A percentile compares a stretch with the other conserved stretches of the same genome.
Conservation (phyloP, 805 yeast species). For the Allodekkera sacchari region DNA sequence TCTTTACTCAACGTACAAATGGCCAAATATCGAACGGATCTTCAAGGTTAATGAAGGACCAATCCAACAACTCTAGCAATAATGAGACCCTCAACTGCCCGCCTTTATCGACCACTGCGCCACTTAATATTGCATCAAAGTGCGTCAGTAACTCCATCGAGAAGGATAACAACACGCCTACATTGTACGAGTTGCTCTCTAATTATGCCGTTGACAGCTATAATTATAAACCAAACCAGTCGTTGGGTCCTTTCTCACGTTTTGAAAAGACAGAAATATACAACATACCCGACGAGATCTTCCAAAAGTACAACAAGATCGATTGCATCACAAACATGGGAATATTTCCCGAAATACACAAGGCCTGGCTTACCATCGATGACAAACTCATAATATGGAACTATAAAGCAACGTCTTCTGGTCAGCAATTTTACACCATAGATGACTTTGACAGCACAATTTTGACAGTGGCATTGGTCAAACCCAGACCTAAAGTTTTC, state of each 20-base stretch:
- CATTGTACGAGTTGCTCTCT: slow-evolving; percentile 45
- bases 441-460: slow-evolving; percentile 79
- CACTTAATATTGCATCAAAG: slow-evolving; percentile 53
- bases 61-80: not conserved
- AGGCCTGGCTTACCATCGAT: slow-evolving; percentile 83
- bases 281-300: slow-evolving; percentile 73
- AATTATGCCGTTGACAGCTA: slow-evolving; percentile 63
- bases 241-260: slow-evolving; percentile 53
- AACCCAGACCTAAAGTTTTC: slow-evolving; percentile 76
- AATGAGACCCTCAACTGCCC: slow-evolving; percentile 29
- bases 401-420: slow-evolving; percentile 34
- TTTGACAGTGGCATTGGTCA: slow-evolving; percentile 64
- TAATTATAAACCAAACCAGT: slow-evolving; percentile 37
- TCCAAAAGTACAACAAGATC: slow-evolving; percentile 61
- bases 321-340: slow-evolving; percentile 74
- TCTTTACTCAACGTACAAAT: not conserved
- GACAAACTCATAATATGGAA: slow-evolving; percentile 83
- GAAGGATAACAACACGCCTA: slow-evolving; percentile 51
- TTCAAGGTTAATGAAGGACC: not conserved
- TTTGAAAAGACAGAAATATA: slow-evolving; percentile 64
- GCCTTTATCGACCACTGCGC: slow-evolving; percentile 42
- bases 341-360: slow-evolving; percentile 64
- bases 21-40: not conserved
- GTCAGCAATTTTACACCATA: slow-evolving; percentile 63
- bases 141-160: slow-evolving; percentile 51